These are phyloP conservation scores for Wickerhamiella allomyrinae DNA, from an alignment of 805 yeast species.

Conservation along the genomic window DNA sequence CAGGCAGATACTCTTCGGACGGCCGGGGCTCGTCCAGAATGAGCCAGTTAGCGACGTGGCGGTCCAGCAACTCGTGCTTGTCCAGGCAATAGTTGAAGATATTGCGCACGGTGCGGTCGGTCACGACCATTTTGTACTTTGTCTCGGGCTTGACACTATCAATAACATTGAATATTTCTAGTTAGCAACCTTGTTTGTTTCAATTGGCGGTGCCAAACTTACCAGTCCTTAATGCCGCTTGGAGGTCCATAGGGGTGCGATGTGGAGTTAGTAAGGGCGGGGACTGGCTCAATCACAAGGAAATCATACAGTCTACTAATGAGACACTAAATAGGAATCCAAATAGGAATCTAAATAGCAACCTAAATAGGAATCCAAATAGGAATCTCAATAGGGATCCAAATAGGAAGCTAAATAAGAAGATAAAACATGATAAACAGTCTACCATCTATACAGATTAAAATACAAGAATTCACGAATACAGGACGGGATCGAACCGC, in stretches of 20 bases:
- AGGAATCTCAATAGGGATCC: no score
- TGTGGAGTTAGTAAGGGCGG: background rate
- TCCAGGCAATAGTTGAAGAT: conserved; percentile 24
- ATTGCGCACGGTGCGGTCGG: conserved; percentile 19
- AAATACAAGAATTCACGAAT: conserved; percentile 18
- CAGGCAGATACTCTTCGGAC: conserved; percentile 54
- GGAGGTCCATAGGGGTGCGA: conserved; percentile 3
- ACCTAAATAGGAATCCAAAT: no score
- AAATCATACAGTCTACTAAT: no score
- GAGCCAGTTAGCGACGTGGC: conserved; percentile 39
- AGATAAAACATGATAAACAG: no score
- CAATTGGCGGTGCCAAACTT: background rate
- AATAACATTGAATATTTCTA: conserved; percentile 25
- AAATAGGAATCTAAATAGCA: no score
- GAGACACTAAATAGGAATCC: no score
- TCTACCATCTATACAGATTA: background rate
- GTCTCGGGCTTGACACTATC: conserved; percentile 32
- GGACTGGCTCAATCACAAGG: no score
- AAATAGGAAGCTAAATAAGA: no score
- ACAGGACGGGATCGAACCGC: conserved; percentile 65
- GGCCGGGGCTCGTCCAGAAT: conserved; percentile 46
- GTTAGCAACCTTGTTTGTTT: background rate
- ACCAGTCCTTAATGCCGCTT: conserved; percentile 2
- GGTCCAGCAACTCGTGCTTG: conserved; percentile 26
- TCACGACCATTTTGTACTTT: conserved; percentile 26